Percentiles rank a stretch among this genome's conserved stretches.
Conservation (phyloP, 305 asterid species). For the Solanum hybrid region DNA sequence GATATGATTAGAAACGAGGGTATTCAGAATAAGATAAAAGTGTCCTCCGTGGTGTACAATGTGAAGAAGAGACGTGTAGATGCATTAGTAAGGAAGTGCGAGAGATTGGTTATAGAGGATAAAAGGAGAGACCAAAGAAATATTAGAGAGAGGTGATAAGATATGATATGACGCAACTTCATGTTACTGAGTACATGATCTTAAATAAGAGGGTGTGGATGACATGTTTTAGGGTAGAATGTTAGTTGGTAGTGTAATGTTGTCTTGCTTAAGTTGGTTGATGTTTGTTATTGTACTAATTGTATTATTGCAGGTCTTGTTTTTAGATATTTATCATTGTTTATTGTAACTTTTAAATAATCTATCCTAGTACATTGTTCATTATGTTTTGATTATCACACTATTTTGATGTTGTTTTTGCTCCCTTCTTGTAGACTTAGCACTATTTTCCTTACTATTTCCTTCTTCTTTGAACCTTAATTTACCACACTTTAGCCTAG, state of each 20-base stretch:
- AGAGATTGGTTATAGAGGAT: not conserved
- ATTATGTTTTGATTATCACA: rapidly evolving
- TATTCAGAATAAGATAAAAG: not conserved
- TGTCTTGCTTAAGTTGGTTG: too few species aligned
- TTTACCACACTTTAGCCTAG: rapidly evolving
- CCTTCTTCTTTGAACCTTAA: not conserved
- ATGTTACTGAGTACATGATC: not conserved
- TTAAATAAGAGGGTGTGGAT: not conserved
- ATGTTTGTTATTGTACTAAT: not conserved
- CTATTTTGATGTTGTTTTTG: too few species aligned
- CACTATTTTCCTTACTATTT: not conserved
- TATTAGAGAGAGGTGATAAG: too few species aligned
- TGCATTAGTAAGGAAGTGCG: not conserved
- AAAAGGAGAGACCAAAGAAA: rapidly evolving
- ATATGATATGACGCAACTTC: not conserved
- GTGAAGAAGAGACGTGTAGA: not conserved
- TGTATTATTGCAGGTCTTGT: not conserved
- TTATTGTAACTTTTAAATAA: too few species aligned
- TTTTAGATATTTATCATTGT: too few species aligned
- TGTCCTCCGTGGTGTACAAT: not conserved
- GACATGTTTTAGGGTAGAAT: not conserved
- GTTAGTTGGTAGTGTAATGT: not conserved
- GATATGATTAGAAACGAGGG: not conserved
- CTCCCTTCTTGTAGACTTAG: too few species aligned
- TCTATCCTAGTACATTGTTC: rapidly evolving